These are phyloP conservation scores for Hypoxylon sp. DNA, from an alignment of 2,329 filamentous ascomycete genomes.

Conservation along the genomic window DNA sequence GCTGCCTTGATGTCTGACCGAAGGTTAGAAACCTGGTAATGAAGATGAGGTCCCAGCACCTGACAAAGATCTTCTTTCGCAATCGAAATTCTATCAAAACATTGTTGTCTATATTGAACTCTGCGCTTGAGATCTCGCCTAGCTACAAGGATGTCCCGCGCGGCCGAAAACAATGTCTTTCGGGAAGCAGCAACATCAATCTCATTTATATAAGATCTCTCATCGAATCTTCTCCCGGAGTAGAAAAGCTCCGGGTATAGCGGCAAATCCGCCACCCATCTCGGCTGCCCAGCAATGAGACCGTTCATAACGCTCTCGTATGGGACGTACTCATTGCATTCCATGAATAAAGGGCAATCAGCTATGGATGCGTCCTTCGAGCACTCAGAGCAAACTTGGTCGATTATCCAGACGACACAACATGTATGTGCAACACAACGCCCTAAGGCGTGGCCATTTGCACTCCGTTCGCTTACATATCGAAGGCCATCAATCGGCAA, in stretches of 20 bases:
- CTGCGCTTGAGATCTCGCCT: neutral
- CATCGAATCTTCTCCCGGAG: neutral
- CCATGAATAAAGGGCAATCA: neutral
- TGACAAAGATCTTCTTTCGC: neutral
- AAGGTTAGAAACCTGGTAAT: neutral
- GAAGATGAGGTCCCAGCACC: neutral
- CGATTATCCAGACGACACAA: conserved; percentile 2
- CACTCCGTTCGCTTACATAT: neutral
- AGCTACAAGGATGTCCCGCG: neutral
- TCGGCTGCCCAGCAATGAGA: neutral
- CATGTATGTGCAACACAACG: neutral
- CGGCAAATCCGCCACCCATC: neutral
- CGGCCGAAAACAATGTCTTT: neutral
- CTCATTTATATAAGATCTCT: neutral
- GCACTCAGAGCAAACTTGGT: neutral
- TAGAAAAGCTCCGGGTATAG: neutral
- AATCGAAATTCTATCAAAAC: neutral
- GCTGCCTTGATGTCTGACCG: neutral
- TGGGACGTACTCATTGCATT: neutral
- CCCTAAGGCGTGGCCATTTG: neutral
- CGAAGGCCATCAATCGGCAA: neutral
- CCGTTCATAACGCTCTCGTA: neutral
- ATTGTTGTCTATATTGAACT: neutral
- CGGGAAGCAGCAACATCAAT: neutral
- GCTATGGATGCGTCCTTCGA: neutral